phyloP scores from a whole-genome alignment of 208 protist species.

The Crithidia fasciculata region DNA sequence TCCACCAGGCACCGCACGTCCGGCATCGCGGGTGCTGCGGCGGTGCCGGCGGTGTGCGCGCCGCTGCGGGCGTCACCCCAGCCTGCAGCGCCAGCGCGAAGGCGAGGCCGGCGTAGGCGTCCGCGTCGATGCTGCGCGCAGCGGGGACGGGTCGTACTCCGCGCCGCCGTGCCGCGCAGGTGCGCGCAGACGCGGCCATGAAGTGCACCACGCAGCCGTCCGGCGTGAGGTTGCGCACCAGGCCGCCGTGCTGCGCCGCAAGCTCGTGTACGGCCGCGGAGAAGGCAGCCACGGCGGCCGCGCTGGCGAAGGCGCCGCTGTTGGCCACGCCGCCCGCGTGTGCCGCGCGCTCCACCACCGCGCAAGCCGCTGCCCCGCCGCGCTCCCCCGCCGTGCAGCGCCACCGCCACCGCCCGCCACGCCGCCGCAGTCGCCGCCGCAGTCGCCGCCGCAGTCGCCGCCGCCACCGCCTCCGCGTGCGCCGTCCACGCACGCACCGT shows the following conservation, averaged over 20 bases:
- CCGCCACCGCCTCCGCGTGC: too few species aligned
- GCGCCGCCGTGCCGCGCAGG: neutral
- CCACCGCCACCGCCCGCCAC: too few species aligned
- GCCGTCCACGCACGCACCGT: neutral
- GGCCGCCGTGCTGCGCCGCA: neutral
- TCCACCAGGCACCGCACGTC: slow-evolving; percentile 30
- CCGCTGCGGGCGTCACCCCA: neutral
- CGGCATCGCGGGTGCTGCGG: neutral
- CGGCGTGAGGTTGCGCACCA: neutral
- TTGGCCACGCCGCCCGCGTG: neutral
- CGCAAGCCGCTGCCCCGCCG: neutral
- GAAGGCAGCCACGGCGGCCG: neutral
- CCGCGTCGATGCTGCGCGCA: neutral
- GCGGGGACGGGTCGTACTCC: neutral
- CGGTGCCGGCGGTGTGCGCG: too few species aligned
- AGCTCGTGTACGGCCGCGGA: neutral
- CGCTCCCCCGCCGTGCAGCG: too few species aligned
- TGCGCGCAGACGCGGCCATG: slow-evolving; percentile 2
- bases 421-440: too few species aligned
- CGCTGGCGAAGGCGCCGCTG: slow-evolving; percentile 18
- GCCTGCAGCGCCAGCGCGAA: slow-evolving; percentile 29
- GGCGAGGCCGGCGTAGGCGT: slow-evolving; percentile 11
- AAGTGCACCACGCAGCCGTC: slow-evolving; percentile 10
- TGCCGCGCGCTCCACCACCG: too few species aligned
- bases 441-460: too few species aligned